Conservation (phyloP, 495 filamentous ascomycete species). For the Penicillium pulvis region DNA sequence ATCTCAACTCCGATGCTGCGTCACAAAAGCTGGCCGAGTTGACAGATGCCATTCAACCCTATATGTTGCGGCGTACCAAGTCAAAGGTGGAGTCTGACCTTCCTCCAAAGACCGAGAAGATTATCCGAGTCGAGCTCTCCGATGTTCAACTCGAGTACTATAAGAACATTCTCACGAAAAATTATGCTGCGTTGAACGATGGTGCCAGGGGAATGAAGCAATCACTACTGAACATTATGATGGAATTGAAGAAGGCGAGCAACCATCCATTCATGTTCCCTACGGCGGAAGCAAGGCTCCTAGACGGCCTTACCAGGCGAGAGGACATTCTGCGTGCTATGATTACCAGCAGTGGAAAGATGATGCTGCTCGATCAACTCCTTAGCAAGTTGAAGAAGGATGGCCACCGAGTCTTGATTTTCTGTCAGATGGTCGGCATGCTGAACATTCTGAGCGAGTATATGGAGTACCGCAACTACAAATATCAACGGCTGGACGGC, state of each 20-base stretch:
- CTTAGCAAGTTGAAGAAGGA: conserved; percentile 88
- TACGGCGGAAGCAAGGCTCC: conserved; percentile 83
- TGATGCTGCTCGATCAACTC: conserved; percentile 96
- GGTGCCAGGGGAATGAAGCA: conserved; percentile 87
- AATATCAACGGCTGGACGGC: conserved; percentile 92
- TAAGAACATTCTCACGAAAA: conserved; percentile 96
- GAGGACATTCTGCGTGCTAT: conserved; percentile 88
- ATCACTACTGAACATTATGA: conserved; percentile 97
- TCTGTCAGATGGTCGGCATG: conserved; percentile 99
- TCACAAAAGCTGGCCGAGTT: conserved; percentile 70
- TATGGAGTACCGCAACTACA: conserved; percentile 81
- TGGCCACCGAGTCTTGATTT: conserved; percentile 93
- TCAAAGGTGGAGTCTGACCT: conserved; percentile 94
- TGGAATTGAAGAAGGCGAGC: conserved; percentile 98
- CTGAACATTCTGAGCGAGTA: conserved; percentile 95
- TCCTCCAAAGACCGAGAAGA: conserved; percentile 96
- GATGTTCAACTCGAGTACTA: conserved; percentile 98
- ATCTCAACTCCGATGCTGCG: conserved; percentile 69
- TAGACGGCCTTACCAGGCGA: conserved; percentile 71
- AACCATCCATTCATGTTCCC: conserved; percentile 98
- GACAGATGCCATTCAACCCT: conserved; percentile 76
- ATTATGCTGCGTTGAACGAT: conserved; percentile 92
- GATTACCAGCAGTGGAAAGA: conserved; percentile 96
- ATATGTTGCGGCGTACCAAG: conserved; percentile 95
- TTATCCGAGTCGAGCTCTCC: conserved; percentile 93